phyloP scores from a whole-genome alignment of 768 basidiomycete genomes.

The Mrakia gelida region DNA sequence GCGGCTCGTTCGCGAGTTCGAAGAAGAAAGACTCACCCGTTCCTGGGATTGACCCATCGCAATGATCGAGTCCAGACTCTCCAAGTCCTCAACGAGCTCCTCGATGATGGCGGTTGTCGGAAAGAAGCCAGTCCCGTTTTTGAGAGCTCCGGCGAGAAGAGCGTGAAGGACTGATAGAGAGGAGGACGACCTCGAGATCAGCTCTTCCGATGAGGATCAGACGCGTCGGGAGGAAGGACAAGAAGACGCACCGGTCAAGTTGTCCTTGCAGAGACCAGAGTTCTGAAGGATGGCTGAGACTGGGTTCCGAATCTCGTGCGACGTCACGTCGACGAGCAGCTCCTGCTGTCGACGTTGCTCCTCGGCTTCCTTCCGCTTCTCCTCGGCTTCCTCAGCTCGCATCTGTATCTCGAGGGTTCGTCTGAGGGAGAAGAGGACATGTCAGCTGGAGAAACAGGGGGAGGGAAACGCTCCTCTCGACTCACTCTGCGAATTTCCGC shows the following conservation, averaged over 20 bases:
- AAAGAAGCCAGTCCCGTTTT: conserved; percentile 18
- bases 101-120: conserved; percentile 31
- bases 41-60: conserved; percentile 46
- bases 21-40: conserved; percentile 34
- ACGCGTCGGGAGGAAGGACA: not conserved
- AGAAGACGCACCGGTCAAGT: conserved; percentile 8
- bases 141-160: not conserved
- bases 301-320: conserved; percentile 37
- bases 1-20: no score
- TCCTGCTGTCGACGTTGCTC: conserved; percentile 45
- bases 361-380: conserved; percentile 38
- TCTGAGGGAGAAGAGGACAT: not conserved
- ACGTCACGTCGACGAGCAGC: conserved; percentile 47
- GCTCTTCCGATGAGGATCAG: no score
- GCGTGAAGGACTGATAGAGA: not conserved
- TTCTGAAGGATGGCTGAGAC: conserved; percentile 40
- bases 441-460: not conserved
- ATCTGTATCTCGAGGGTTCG: conserved; percentile 29
- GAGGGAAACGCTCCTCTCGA: not conserved
- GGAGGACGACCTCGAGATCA: not conserved
- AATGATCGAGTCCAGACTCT: conserved; percentile 47
- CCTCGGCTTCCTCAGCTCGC: conserved; percentile 41
- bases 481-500: conserved; percentile 16
- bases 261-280: conserved; percentile 18
- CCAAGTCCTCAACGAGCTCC: conserved; percentile 41